Evolutionary conservation across 345 rosid species (phyloP), one percentile per base, ranked within the genome.

Genomic region (Viola odorata): DNA sequence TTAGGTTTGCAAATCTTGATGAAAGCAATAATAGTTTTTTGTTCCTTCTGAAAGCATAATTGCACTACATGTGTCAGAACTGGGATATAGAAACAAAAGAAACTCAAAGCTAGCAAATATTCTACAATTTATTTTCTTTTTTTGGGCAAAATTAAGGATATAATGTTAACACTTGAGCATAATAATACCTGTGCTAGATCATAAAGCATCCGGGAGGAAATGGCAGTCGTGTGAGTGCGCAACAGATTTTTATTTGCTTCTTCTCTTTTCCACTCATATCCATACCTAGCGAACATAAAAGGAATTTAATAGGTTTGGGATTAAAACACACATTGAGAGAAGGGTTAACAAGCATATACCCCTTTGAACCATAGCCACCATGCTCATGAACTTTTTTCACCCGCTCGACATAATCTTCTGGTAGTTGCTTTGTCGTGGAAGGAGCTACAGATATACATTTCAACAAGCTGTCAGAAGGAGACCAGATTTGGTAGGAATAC

Each of bases 221-320:
- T 95, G 12, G 97, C 97, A 1, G 97, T 92, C 38, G 97, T 92
- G 73, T 92, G 98, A 65, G 98, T 92, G 55, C 97, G 86, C 61
- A 92, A 75, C 59, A 92, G 85, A 63, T 92, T 92, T 73, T 92
- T 92, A 77, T 92, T 74, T 71, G 98, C 98, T 73, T 92, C 97
- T 48, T 89, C 97, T 82, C 91, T 84, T 81, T 87, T 89, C 98
- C 97, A 92, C 3, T 92, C 94, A 75, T 85, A 92, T 37, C 73
- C 77, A 76, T 92, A 92, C 73, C 96, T 89, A 71, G 11, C 1
- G 54, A 66, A 50, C 42, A 41, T 50, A 17, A 60, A 8, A 60
- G 13, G 0, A 45, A 14, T 54, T 55, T 56, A 8, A 10, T 41
- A 47, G 38, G 47, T 44, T 2, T 32, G 53, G 40, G 15, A 50